Evolutionary conservation across 192 early-diverging fungal genomes (phyloP).

Genomic region (Linnemannia hyalina): DNA sequence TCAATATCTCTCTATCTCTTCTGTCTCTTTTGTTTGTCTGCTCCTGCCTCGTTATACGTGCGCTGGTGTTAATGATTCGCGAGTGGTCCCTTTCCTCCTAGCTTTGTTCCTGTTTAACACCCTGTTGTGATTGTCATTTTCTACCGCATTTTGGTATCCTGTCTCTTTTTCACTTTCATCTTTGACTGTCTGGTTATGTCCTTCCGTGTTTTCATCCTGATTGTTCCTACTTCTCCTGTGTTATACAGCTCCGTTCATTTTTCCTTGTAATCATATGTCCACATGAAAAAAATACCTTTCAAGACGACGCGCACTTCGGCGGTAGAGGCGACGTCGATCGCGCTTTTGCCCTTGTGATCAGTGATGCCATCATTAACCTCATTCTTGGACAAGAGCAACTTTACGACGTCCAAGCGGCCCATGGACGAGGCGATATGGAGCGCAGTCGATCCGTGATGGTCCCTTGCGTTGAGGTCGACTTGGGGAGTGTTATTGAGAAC

Average conservation of each 20-base stretch:
- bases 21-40: no score
- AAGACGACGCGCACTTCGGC: constrained; percentile 62
- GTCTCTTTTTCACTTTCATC: no score
- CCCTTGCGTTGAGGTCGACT: constrained; percentile 66
- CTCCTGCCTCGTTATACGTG: no score
- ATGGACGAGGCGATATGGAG: constrained; percentile 81
- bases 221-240: not conserved
- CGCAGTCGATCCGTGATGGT: constrained; percentile 76
- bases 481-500: constrained; percentile 62
- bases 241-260: not conserved
- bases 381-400: constrained; percentile 72
- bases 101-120: no score
- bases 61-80: no score
- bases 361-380: constrained; percentile 76
- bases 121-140: no score
- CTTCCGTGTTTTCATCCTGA: not conserved
- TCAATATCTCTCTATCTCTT: no score
- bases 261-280: not conserved
- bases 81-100: no score
- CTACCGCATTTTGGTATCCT: no score
- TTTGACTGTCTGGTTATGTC: not conserved
- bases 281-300: constrained; percentile 58
- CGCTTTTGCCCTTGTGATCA: constrained; percentile 73
- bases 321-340: constrained; percentile 66
- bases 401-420: constrained; percentile 74